These are phyloP conservation scores for Fusarium sp. DNA, from an alignment of 2,329 filamentous ascomycete genomes.

Conservation along the genomic window DNA sequence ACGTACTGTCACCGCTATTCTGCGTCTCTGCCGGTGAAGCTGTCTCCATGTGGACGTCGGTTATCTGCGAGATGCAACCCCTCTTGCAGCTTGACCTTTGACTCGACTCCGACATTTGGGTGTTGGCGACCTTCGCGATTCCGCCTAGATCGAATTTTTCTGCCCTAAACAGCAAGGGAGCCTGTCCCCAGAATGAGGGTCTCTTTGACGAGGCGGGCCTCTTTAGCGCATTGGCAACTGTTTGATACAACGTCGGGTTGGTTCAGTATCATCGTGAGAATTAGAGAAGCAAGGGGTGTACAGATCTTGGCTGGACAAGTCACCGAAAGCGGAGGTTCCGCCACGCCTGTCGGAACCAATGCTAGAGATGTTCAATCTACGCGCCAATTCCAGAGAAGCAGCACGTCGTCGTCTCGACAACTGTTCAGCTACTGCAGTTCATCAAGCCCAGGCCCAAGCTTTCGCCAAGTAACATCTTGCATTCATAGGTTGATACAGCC, in stretches of 20 bases:
- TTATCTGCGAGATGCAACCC: background rate
- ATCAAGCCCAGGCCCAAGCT: background rate
- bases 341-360: background rate
- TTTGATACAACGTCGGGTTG: background rate
- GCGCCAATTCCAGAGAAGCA: background rate
- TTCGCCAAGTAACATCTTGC: slow-evolving; percentile 1
- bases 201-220: background rate
- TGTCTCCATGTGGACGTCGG: background rate
- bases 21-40: background rate
- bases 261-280: background rate
- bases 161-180: background rate
- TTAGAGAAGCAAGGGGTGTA: background rate
- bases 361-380: background rate
- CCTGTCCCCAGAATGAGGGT: background rate
- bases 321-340: background rate
- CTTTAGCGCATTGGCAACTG: background rate
- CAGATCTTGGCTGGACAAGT: background rate
- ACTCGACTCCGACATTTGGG: background rate
- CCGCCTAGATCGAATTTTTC: background rate
- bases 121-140: background rate
- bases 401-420: background rate
- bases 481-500: background rate
- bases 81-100: background rate
- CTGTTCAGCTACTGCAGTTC: background rate
- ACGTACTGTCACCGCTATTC: slow-evolving; percentile 38